Evolutionary conservation across 805 yeast genomes (phyloP).

Genomic region (Schwanniomyces sp.): DNA sequence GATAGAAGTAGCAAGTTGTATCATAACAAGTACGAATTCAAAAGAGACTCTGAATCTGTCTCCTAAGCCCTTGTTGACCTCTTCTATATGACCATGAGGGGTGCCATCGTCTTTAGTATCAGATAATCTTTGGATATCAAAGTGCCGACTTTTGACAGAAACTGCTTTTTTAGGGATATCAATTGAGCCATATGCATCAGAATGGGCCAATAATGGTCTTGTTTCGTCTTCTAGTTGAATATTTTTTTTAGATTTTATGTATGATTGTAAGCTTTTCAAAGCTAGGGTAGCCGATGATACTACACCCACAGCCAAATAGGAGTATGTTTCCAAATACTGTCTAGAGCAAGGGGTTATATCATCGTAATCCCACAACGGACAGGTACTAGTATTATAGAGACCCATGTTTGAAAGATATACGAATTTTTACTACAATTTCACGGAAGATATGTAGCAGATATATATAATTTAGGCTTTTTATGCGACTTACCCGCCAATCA

Average conservation of each 20-base stretch:
- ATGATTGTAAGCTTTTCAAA: constrained; percentile 17
- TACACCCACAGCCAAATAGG: constrained; percentile 29
- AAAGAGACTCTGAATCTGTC: constrained; percentile 56
- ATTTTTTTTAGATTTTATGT: constrained; percentile 4
- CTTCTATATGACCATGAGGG: constrained; percentile 53
- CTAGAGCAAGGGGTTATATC: constrained; percentile 59
- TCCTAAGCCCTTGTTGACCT: constrained; percentile 46
- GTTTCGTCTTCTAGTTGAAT: constrained; percentile 20
- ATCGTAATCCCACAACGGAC: constrained; percentile 55
- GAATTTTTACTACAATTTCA: not conserved
- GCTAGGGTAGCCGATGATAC: constrained; percentile 26
- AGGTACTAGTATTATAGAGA: not conserved
- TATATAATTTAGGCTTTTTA: not conserved
- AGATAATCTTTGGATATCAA: constrained; percentile 57
- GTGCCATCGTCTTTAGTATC: constrained; percentile 60
- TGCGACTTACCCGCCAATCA: not conserved
- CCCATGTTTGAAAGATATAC: not conserved
- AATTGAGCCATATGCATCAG: constrained; percentile 33
- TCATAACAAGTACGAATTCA: constrained; percentile 46
- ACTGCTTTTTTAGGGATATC: constrained; percentile 4
- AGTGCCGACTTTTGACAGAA: constrained; percentile 56
- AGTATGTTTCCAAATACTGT: constrained; percentile 33
- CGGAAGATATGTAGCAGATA: not conserved
- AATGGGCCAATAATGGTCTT: constrained; percentile 33
- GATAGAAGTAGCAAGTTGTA: constrained; percentile 39